phyloP scores from a whole-genome alignment of 306 rosid species.

The Lathyrus oleraceus region DNA sequence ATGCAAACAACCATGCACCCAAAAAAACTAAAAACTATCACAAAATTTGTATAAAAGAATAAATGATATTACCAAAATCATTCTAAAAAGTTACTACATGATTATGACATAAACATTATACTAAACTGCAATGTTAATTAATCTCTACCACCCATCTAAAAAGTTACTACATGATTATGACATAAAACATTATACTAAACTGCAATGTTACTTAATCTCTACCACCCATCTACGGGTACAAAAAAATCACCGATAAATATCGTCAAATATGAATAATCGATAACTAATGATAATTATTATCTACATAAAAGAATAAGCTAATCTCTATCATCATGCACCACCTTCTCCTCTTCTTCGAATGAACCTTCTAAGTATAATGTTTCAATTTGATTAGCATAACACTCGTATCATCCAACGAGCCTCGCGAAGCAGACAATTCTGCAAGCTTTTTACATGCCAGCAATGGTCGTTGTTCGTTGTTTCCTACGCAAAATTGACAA shows the following conservation, averaged over 20 bases:
- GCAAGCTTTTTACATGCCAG: conserved; percentile 80
- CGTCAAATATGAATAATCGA: background rate
- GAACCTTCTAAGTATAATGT: conserved; percentile 44
- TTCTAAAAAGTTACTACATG: too few species aligned
- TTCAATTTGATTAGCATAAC: conserved; percentile 71
- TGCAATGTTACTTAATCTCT: conserved; percentile 27
- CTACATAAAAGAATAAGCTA: too few species aligned
- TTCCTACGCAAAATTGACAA: conserved; percentile 54
- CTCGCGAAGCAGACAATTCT: conserved; percentile 70
- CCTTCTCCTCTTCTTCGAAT: conserved; percentile 13
- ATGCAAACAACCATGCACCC: too few species aligned
- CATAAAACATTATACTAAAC: too few species aligned
- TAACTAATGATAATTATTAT: conserved; percentile 5
- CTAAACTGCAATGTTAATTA: too few species aligned
- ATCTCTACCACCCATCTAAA: too few species aligned
- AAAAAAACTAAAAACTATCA: too few species aligned
- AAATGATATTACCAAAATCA: too few species aligned
- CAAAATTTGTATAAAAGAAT: too few species aligned
- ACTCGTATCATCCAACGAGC: conserved; percentile 82
- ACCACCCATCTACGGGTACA: conserved; percentile 19
- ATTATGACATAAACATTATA: too few species aligned
- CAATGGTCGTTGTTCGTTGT: conserved; percentile 51
- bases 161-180: too few species aligned
- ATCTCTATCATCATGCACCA: too few species aligned
- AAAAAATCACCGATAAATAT: conserved; percentile 29